Percentiles rank a stretch among this genome's conserved stretches.
phyloP scores from a whole-genome alignment of 2,329 filamentous ascomycete genomes.

The Geosmithia putterillii region DNA sequence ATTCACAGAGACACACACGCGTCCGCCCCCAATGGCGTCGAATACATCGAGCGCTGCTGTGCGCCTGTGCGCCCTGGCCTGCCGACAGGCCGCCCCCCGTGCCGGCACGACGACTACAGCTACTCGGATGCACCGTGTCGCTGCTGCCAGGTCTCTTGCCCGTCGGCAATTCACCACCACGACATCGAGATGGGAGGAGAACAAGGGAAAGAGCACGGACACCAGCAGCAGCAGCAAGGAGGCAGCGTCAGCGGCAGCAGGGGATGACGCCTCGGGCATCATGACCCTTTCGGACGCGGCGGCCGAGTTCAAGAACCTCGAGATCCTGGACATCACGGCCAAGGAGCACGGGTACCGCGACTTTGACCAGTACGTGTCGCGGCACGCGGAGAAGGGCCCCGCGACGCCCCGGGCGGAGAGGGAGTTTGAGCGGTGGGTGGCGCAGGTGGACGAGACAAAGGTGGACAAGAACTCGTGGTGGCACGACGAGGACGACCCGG shows the following conservation, averaged over 20 bases:
- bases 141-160: conserved; percentile 8
- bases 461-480: conserved; percentile 29
- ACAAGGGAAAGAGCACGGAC: neutral
- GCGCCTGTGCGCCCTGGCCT: conserved; percentile 21
- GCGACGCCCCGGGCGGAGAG: conserved; percentile 8
- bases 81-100: conserved; percentile 12
- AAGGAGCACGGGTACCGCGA: conserved; percentile 18
- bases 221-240: neutral
- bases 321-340: conserved; percentile 20
- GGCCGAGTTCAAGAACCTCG: conserved; percentile 6
- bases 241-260: neutral
- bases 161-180: conserved; percentile 18
- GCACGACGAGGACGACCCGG: conserved; percentile 35
- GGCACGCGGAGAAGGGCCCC: conserved; percentile 10
- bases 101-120: conserved; percentile 8
- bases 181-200: conserved; percentile 12
- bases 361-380: conserved; percentile 18
- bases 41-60: conserved; percentile 22
- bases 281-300: neutral
- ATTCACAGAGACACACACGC: too few relatives aligned
- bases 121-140: conserved; percentile 6
- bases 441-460: conserved; percentile 15
- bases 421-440: conserved; percentile 16
- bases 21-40: conserved; percentile 7
- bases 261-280: neutral